Conservation (phyloP, 148 eudicot genomes). For the Camellia lanceoleosa region DNA sequence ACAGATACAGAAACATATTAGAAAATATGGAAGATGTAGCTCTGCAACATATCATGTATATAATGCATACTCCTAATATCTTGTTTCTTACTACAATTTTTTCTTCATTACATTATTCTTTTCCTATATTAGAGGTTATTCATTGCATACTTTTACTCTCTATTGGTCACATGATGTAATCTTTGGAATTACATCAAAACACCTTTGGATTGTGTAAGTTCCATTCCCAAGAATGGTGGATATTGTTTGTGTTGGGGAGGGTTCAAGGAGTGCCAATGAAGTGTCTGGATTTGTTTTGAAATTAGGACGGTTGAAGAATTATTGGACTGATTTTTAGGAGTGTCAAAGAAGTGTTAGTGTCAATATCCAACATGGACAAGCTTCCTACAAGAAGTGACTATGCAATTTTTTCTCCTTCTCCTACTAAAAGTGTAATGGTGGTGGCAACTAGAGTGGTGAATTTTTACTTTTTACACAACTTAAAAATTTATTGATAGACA, state of each 20-base stretch:
- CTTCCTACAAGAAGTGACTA: background rate
- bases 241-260: background rate
- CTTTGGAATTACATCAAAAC: background rate
- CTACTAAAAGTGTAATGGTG: too few species aligned
- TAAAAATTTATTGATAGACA: too few species aligned
- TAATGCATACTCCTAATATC: background rate
- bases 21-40: background rate
- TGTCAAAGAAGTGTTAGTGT: background rate
- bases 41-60: background rate
- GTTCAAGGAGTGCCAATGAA: background rate
- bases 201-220: background rate
- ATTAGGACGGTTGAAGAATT: background rate
- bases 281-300: background rate
- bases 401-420: background rate
- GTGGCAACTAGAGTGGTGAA: too few species aligned
- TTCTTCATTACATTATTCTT: background rate
- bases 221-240: background rate
- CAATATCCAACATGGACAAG: background rate
- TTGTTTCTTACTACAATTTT: background rate
- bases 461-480: too few species aligned
- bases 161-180: background rate
- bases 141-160: background rate
- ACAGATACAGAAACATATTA: background rate
- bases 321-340: background rate
- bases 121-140: background rate